Evolutionary conservation across 768 basidiomycete species (phyloP).

Genomic region (Sistotremastrum suecicum): DNA sequence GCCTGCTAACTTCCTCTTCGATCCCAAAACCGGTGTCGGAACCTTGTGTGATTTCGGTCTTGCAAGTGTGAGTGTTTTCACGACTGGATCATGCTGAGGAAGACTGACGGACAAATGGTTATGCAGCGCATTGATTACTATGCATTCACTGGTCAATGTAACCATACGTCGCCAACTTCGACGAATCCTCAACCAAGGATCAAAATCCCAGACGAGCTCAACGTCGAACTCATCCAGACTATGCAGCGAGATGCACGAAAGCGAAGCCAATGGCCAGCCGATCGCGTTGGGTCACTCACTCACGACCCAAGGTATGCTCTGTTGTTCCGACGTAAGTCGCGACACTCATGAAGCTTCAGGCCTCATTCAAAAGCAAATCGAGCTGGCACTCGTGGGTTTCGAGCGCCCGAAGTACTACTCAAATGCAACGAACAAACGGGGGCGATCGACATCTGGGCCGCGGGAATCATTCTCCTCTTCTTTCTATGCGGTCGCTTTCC

Average conservation of each 20-base stretch:
- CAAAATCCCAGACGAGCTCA: slow-evolving; percentile 26
- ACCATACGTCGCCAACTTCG: slow-evolving; percentile 57
- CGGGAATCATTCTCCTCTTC: slow-evolving; percentile 82
- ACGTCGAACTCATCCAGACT: slow-evolving; percentile 35
- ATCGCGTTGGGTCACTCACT: slow-evolving; percentile 64
- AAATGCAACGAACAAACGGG: slow-evolving; percentile 91
- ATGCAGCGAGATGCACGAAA: slow-evolving; percentile 47
- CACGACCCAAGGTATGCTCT: slow-evolving; percentile 51
- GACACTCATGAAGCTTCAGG: slow-evolving; percentile 19
- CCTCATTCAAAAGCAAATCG: slow-evolving; percentile 86
- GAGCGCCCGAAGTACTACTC: slow-evolving; percentile 89
- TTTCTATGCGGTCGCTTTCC: slow-evolving; percentile 90
- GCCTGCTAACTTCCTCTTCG: slow-evolving; percentile 93
- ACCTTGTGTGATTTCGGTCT: slow-evolving; percentile 92
- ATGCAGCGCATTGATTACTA: slow-evolving; percentile 2
- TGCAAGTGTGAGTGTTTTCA: slow-evolving; percentile 55
- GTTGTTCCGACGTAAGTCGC: background rate
- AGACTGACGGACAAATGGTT: background rate
- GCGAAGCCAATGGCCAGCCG: slow-evolving; percentile 38
- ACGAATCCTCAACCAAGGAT: slow-evolving; percentile 56
- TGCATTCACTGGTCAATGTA: slow-evolving; percentile 36
- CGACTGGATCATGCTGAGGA: no score
- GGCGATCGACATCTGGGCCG: slow-evolving; percentile 95
- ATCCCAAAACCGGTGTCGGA: slow-evolving; percentile 70
- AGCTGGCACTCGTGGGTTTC: slow-evolving; percentile 92